phyloP scores from a whole-genome alignment of 192 early-diverging fungal species.

The Coemansia sp. region DNA sequence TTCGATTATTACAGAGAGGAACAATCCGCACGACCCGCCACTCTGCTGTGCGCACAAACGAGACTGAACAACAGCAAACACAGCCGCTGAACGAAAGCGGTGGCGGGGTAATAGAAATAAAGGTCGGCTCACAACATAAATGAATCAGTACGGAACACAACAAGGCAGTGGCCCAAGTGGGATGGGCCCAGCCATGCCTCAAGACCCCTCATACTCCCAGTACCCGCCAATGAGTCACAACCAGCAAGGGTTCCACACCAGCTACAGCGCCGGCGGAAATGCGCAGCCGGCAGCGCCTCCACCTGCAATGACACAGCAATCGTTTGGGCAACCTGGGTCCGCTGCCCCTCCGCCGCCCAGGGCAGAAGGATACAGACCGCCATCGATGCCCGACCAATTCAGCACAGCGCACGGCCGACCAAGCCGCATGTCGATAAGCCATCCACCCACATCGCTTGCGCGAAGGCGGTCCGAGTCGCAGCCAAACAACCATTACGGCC shows the following conservation, averaged over 20 bases:
- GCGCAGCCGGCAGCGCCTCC: constrained; percentile 2
- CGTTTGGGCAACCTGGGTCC: background rate
- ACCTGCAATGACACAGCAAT: constrained; percentile 15
- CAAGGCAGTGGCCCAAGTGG: background rate
- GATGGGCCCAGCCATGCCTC: constrained; percentile 1
- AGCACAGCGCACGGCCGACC: constrained; percentile 7
- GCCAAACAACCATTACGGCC: constrained; percentile 33
- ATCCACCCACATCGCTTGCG: constrained; percentile 2
- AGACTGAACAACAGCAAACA: background rate
- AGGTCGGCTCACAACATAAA: background rate
- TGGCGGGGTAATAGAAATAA: background rate
- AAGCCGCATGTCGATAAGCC: constrained; percentile 14
- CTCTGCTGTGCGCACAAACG: too few relatives aligned
- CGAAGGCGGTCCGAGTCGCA: constrained; percentile 10
- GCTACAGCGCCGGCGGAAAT: background rate
- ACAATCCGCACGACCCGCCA: too few relatives aligned
- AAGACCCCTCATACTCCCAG: constrained; percentile 8
- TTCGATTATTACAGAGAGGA: background rate
- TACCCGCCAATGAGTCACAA: constrained; percentile 11
- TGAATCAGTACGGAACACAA: constrained; percentile 11
- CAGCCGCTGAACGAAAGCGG: too few relatives aligned
- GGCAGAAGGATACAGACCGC: constrained; percentile 15
- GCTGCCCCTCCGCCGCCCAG: background rate
- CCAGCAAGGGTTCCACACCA: constrained; percentile 7
- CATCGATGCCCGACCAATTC: constrained; percentile 11